These are phyloP conservation scores for Larix sibirica DNA, from an alignment of 83 land plant species.

Conservation along the genomic window DNA sequence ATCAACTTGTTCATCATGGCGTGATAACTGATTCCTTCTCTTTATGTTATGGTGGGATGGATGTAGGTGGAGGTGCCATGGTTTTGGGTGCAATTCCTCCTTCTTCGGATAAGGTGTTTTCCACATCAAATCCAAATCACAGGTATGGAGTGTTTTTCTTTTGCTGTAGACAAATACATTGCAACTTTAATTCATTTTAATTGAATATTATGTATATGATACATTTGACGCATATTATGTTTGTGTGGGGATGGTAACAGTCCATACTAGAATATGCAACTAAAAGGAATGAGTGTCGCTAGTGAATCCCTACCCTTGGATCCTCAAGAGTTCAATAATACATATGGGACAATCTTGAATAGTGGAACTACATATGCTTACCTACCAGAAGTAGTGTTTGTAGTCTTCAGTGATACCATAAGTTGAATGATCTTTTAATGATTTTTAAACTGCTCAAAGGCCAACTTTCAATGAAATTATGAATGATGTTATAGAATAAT, in stretches of 20 bases:
- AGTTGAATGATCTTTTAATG: slow-evolving; percentile 24
- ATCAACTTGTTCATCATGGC: slow-evolving; percentile 80
- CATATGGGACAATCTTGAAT: slow-evolving; percentile 83
- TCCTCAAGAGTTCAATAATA: slow-evolving; percentile 66
- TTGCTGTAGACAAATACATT: background rate
- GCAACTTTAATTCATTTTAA: background rate
- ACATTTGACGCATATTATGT: slow-evolving; percentile 52
- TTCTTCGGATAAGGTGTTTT: slow-evolving; percentile 69
- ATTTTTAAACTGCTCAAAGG: background rate
- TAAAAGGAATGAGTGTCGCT: slow-evolving; percentile 84
- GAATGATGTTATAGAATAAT: background rate
- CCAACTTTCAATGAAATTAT: background rate
- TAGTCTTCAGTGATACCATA: slow-evolving; percentile 77
- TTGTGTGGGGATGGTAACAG: slow-evolving; percentile 62
- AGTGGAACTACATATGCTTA: slow-evolving; percentile 99
- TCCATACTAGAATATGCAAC: slow-evolving; percentile 89
- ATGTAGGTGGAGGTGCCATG: slow-evolving; percentile 90
- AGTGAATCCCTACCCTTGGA: slow-evolving; percentile 59
- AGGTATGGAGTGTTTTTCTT: slow-evolving; percentile 57
- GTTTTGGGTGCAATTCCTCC: slow-evolving; percentile 76
- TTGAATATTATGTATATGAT: slow-evolving; percentile 28
- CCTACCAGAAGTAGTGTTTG: slow-evolving; percentile 78
- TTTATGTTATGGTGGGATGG: slow-evolving; percentile 97
- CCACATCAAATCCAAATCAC: slow-evolving; percentile 74
- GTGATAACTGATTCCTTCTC: slow-evolving; percentile 80